Percentiles rank a stretch among this genome's conserved stretches.
These are phyloP conservation scores for Saccharum officinarum DNA, from an alignment of 176 grass and related monocot genomes.

Conservation along the genomic window DNA sequence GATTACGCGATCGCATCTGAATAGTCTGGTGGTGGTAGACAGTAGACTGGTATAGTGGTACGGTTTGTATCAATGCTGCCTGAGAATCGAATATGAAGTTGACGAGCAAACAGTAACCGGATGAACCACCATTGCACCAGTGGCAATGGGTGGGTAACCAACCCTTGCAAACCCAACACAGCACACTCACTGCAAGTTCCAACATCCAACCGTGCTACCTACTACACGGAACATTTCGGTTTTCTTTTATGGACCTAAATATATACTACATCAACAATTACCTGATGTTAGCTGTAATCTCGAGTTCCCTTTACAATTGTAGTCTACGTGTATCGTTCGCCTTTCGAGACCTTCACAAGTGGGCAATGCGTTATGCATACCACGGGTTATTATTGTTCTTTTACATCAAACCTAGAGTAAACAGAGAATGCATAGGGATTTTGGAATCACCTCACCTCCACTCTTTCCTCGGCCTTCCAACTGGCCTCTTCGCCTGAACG, in stretches of 20 bases:
- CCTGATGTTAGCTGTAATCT: not conserved
- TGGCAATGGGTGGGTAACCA: not conserved
- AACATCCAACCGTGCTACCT: not conserved
- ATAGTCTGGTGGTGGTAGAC: not conserved
- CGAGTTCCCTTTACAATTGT: not conserved
- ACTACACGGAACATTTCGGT: not conserved
- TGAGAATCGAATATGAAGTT: not conserved
- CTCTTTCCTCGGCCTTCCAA: constrained; percentile 29
- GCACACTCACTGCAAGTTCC: not conserved
- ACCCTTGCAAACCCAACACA: not conserved
- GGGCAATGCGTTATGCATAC: not conserved
- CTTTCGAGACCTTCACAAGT: not conserved
- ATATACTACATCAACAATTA: not conserved
- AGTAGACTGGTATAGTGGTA: not conserved
- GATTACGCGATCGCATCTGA: not conserved
- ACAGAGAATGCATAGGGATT: not conserved
- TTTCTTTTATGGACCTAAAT: not conserved
- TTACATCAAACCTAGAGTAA: not conserved
- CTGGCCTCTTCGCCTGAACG: constrained; percentile 12
- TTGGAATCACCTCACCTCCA: constrained; percentile 11
- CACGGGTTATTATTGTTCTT: not conserved
- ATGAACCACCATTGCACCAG: not conserved
- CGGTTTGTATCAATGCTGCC: not conserved
- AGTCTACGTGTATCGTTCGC: not conserved
- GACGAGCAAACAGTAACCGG: not conserved